phyloP scores from a whole-genome alignment of 108 stramenopile genomes.

The Cyclotella choctawhatcheeana region DNA sequence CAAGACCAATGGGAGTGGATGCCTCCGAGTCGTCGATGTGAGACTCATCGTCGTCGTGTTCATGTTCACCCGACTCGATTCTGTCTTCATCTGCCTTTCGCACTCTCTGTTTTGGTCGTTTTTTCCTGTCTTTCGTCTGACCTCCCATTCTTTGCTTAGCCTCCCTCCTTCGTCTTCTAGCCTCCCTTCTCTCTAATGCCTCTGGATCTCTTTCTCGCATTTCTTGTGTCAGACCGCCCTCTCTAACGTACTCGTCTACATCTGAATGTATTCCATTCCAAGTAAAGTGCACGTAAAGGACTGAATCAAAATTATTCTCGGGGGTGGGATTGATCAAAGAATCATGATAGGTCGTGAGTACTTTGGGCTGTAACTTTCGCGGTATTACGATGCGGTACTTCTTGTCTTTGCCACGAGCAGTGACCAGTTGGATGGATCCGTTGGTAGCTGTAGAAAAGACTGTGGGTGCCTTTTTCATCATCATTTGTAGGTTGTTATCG shows the following conservation, averaged over 20 bases:
- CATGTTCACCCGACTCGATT: neutral
- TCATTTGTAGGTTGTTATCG: slow-evolving; percentile 16
- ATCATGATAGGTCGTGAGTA: slow-evolving; percentile 41
- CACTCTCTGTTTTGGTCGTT: neutral
- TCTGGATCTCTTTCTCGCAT: slow-evolving; percentile 23
- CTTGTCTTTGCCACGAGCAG: slow-evolving; percentile 36
- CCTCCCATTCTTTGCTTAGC: slow-evolving; percentile 3
- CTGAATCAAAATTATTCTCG: slow-evolving; percentile 42
- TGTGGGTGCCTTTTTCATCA: slow-evolving; percentile 29
- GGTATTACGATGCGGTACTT: slow-evolving; percentile 44
- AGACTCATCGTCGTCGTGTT: slow-evolving; percentile 4
- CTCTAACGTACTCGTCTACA: slow-evolving; percentile 29
- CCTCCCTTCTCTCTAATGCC: neutral
- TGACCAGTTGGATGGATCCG: slow-evolving; percentile 27
- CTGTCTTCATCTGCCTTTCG: slow-evolving; percentile 10
- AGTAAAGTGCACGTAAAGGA: slow-evolving; percentile 36
- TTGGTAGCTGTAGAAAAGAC: slow-evolving; percentile 43
- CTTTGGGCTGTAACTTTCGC: slow-evolving; percentile 28
- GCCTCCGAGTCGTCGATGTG: neutral
- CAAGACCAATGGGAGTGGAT: slow-evolving; percentile 35
- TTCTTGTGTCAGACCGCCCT: slow-evolving; percentile 41
- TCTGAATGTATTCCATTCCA: slow-evolving; percentile 44
- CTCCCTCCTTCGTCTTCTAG: neutral
- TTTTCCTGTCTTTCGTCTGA: neutral
- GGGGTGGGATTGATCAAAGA: slow-evolving; percentile 34